phyloP scores from a whole-genome alignment of 192 early-diverging fungal species.

The Phycomyces nitens region DNA sequence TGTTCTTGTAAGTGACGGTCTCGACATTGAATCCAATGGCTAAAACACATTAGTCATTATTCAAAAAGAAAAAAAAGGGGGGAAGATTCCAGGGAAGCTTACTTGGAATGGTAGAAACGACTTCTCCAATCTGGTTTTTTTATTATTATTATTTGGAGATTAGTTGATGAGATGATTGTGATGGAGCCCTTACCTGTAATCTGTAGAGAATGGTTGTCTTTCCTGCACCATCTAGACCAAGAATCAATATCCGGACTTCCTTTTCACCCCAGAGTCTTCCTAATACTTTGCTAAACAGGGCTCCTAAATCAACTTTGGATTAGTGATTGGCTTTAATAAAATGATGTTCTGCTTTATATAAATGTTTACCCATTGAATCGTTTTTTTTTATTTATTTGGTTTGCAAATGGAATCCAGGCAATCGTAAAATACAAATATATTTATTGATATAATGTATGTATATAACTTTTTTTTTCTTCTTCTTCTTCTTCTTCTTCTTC shows the following conservation, averaged over 20 bases:
- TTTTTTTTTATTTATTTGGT: too few species aligned
- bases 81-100: conserved; percentile 33
- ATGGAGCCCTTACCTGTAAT: conserved; percentile 75
- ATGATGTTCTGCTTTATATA: too few species aligned
- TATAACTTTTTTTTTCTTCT: too few species aligned
- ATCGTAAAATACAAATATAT: too few species aligned
- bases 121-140: conserved; percentile 84
- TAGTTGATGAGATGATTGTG: conserved; percentile 24
- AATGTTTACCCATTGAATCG: too few species aligned
- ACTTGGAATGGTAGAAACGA: conserved; percentile 96
- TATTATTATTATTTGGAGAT: conserved; percentile 35
- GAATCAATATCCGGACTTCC: conserved; percentile 94
- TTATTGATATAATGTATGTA: too few species aligned
- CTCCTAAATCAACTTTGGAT: conserved; percentile 46
- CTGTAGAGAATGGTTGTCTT: conserved; percentile 98
- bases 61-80: neutral
- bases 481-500: too few species aligned
- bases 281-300: conserved; percentile 69
- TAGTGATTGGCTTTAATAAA: too few species aligned
- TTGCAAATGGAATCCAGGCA: too few species aligned
- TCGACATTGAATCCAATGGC: conserved; percentile 86
- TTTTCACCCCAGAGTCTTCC: conserved; percentile 86
- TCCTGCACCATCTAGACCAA: conserved; percentile 94
- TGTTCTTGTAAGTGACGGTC: conserved; percentile 94
- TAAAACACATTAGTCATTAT: conserved; percentile 16